phyloP scores from a whole-genome alignment of 768 basidiomycete species.

The Lepiota venenata region DNA sequence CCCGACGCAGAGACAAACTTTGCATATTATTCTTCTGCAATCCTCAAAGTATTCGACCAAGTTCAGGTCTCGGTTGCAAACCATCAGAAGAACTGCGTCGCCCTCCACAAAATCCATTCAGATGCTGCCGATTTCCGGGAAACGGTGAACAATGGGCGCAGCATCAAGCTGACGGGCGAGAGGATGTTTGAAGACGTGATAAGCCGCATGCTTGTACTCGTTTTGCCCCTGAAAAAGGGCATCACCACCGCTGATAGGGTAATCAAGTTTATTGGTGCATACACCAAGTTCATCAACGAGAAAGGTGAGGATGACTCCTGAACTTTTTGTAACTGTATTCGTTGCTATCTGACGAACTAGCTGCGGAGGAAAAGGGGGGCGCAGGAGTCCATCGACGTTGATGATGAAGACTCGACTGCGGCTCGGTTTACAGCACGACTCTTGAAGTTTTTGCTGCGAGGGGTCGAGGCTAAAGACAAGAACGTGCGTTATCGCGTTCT shows the following conservation, averaged over 20 bases:
- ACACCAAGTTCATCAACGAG: conserved; percentile 70
- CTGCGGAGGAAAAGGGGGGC: conserved; percentile 32
- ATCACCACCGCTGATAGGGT: conserved; percentile 68
- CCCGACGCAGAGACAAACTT: not conserved
- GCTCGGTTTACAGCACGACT: conserved; percentile 66
- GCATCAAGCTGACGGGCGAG: conserved; percentile 66
- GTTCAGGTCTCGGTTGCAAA: conserved; percentile 70
- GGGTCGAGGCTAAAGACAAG: conserved; percentile 87
- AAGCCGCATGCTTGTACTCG: conserved; percentile 51
- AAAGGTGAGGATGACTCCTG: conserved; percentile 49
- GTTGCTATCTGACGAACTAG: conserved; percentile 20
- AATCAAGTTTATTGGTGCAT: conserved; percentile 80
- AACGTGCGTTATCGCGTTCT: conserved; percentile 77
- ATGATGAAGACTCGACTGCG: conserved; percentile 42
- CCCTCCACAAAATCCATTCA: conserved; percentile 74
- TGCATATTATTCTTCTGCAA: conserved; percentile 5
- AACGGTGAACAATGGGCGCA: conserved; percentile 41
- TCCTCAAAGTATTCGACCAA: conserved; percentile 73
- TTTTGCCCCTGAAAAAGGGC: conserved; percentile 80
- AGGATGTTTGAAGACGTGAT: conserved; percentile 69
- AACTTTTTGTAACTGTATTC: not conserved
- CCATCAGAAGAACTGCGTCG: conserved; percentile 87
- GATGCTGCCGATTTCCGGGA: conserved; percentile 57
- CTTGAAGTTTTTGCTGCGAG: conserved; percentile 66
- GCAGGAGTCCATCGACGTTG: conserved; percentile 25